Conservation (phyloP, 257 asterid species). For the Coffea canephora region DNA sequence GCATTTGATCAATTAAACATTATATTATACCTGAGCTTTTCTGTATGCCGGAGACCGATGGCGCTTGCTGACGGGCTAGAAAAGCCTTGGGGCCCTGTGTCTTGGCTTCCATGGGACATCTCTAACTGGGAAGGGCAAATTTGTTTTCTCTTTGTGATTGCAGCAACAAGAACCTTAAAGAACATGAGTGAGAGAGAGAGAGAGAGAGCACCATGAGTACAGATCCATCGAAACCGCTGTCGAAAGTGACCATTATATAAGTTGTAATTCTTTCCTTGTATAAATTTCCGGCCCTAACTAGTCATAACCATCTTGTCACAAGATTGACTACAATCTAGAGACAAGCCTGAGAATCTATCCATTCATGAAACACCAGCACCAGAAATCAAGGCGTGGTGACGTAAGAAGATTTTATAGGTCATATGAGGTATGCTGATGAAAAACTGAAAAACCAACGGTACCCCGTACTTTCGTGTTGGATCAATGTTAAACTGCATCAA, state of each 20-base stretch:
- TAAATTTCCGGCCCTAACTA: not conserved
- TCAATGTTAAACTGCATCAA: no score
- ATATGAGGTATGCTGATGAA: no score
- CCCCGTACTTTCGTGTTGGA: no score
- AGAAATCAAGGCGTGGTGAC: no score
- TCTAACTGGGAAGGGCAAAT: conserved; percentile 58
- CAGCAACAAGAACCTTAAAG: conserved; percentile 62
- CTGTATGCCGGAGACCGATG: conserved; percentile 50
- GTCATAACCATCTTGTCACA: not conserved
- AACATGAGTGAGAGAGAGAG: not conserved
- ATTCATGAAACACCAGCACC: no score
- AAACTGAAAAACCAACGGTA: no score
- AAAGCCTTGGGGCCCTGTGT: conserved; percentile 14
- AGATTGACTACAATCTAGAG: not conserved
- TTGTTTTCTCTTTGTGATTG: conserved; percentile 69
- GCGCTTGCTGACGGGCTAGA: conserved; percentile 17
- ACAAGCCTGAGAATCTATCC: no score
- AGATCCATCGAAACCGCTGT: not conserved
- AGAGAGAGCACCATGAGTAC: not conserved
- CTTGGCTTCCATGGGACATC: conserved; percentile 44
- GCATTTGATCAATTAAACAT: not conserved
- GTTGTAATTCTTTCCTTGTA: no score
- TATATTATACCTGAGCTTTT: conserved; percentile 45
- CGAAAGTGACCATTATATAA: not conserved
- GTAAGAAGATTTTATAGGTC: no score